Percentiles rank a stretch among this genome's conserved stretches.
Conservation (phyloP, 2,329 filamentous ascomycete species). For the Sarocladiaceae sp. region DNA sequence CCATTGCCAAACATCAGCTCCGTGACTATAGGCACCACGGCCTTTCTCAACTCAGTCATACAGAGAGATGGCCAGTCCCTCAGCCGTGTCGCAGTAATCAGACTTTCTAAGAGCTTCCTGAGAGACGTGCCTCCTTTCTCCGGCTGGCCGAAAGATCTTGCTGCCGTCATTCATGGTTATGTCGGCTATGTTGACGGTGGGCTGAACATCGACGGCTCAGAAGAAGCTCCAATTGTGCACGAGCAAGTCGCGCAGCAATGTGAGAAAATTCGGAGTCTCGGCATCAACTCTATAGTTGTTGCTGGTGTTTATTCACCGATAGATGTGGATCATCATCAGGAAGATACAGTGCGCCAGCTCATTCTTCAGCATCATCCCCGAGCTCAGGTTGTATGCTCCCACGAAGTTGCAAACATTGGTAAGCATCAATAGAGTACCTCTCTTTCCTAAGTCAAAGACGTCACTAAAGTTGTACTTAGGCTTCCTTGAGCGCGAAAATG, state of each 20-base stretch:
- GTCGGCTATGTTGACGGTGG: conserved; percentile 43
- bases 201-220: conserved; percentile 47
- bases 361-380: conserved; percentile 34
- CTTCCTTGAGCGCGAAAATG: conserved; percentile 61
- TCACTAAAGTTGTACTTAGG: too few species aligned
- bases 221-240: conserved; percentile 33
- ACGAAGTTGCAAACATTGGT: conserved; percentile 48
- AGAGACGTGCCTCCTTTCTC: conserved; percentile 46
- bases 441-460: too few species aligned
- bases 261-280: conserved; percentile 10
- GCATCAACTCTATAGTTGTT: conserved; percentile 43
- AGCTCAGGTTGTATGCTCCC: conserved; percentile 44
- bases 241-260: conserved; percentile 31
- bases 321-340: conserved; percentile 42
- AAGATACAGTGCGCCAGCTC: conserved; percentile 42
- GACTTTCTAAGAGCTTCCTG: conserved; percentile 50
- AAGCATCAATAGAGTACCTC: too few species aligned
- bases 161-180: conserved; percentile 40
- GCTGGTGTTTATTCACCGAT: conserved; percentile 50
- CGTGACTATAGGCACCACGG: conserved; percentile 51
- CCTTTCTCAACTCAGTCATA: conserved; percentile 56
- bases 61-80: conserved; percentile 46
- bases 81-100: conserved; percentile 48
- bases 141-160: conserved; percentile 49
- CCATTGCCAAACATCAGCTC: conserved; percentile 35